Base-by-base conservation (phyloP, 1,284 basidiomycete genomes). In the Ceratobasidium sp. region DNA sequence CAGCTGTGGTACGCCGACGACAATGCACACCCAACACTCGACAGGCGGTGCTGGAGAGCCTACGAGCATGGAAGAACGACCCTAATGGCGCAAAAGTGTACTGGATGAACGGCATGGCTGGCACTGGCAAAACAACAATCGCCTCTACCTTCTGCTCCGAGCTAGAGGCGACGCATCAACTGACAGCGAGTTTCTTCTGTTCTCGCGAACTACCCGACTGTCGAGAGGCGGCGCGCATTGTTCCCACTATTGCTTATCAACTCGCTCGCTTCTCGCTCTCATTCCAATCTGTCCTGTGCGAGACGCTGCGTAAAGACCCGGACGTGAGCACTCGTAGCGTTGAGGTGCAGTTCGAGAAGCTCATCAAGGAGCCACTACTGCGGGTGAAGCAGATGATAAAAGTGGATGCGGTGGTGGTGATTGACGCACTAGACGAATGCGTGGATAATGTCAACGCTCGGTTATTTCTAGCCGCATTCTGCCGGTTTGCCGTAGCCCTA, bases 71-170 rank as follows among this genome's bases (percentile, higher is more conserved):
- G 80, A 49, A 46, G 43, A 15, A 43, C 17, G 61, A 68, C 64
- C 34, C 71, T 5, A 44, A 51, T 15, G 66, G 40, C 13, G 69
- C 73, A 4, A 67, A 68, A 25, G 65, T 81, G n/a, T 81, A 77
- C 62, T 81, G 80, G 80, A 75, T 81, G n/a, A 74, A 79, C 74
- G 81, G 80, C n/a, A n/a, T n/a, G n/a, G n/a, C n/a, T n/a, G n/a
- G n/a, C n/a, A n/a, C n/a, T n/a, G n/a, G n/a, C n/a, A 81, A 81
- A 64, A 77, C 81, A 8, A 80, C 80, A 9, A 80, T 81, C 43
- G 80, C 81, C 22, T 61, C 76, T 64, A 81, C 81, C 2, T 65
- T 81, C 2, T 79, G 80, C 25, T 54, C 78, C 2, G 40, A 73
- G 2, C 74, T 73, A 29, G 37, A 66, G 19, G 40, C 9, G 11